phyloP scores from a whole-genome alignment of 345 rosid genomes.

The Microcos paniculata region DNA sequence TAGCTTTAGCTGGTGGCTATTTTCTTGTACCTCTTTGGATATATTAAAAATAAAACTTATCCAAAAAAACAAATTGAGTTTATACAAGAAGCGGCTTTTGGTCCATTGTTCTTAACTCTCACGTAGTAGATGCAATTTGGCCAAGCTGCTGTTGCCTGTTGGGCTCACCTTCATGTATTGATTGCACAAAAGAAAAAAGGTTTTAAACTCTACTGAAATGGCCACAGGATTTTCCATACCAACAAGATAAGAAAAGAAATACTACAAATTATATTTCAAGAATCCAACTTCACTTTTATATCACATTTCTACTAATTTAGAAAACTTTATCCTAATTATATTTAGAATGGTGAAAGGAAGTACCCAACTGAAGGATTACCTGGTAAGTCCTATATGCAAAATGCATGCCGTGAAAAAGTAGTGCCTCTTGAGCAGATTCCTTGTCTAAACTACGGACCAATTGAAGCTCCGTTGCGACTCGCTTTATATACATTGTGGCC shows the following conservation, averaged over 20 bases:
- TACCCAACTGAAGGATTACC: constrained; percentile 36
- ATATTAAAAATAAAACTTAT: too few relatives aligned
- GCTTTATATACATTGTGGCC: constrained; percentile 71
- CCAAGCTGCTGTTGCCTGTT: neutral
- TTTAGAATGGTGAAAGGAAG: neutral
- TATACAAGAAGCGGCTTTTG: neutral
- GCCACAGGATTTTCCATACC: neutral
- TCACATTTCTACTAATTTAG: neutral
- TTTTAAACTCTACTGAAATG: neutral
- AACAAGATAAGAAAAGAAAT: neutral
- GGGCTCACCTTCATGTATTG: neutral
- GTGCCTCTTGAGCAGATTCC: constrained; percentile 68
- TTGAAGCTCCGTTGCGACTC: constrained; percentile 76
- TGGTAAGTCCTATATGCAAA: constrained; percentile 81
- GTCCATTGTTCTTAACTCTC: neutral
- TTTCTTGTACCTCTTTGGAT: too few relatives aligned
- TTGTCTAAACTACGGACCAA: constrained; percentile 48
- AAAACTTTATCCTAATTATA: neutral
- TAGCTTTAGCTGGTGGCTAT: too few relatives aligned
- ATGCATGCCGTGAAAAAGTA: constrained; percentile 78
- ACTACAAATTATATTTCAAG: neutral
- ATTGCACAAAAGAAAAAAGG: neutral
- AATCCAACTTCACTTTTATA: neutral
- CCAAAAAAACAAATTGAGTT: neutral
- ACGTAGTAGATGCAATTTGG: neutral